Evolutionary conservation across 1,284 basidiomycete species (phyloP).

Genomic region (Vanrija sp.): DNA sequence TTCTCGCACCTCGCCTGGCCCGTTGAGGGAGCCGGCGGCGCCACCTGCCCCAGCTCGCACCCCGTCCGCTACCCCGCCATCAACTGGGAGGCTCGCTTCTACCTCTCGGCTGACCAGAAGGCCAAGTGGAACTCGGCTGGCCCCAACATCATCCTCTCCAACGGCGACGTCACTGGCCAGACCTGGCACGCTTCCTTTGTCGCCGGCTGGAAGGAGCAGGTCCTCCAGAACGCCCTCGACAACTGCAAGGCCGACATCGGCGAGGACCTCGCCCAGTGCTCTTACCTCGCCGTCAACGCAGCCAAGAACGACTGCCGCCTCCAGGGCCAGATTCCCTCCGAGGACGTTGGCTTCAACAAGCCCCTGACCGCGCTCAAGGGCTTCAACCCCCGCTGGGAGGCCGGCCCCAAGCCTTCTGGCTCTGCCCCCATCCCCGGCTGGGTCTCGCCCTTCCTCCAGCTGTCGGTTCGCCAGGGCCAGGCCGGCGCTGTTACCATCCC

Average conservation of each 20-base stretch:
- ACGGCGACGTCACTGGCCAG: conserved; percentile 12
- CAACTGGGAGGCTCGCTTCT: conserved; percentile 4
- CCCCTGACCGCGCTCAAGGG: conserved; percentile 27
- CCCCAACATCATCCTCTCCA: conserved; percentile 8
- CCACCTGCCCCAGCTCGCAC: conserved; percentile 12
- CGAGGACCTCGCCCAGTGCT: no score
- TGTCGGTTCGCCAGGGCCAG: no score
- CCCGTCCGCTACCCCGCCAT: conserved; percentile 13
- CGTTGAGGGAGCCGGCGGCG: neutral
- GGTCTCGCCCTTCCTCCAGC: no score
- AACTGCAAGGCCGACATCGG: neutral
- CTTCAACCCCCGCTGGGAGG: conserved; percentile 35
- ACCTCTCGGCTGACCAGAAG: neutral
- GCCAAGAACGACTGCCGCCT: neutral
- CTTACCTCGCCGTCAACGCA: no score
- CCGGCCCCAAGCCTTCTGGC: no score
- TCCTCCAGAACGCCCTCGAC: conserved; percentile 2
- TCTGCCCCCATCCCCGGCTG: no score
- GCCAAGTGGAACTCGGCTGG: conserved; percentile 1
- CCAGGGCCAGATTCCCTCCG: conserved; percentile 10
- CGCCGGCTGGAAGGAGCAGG: conserved; percentile 7
- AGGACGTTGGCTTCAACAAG: conserved; percentile 8
- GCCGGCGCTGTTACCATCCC: no score
- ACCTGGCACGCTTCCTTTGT: conserved; percentile 16
- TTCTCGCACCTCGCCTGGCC: conserved; percentile 50